Evolutionary conservation across 2,329 filamentous ascomycete genomes (phyloP).

Genomic region (Emydomyces testavorans): DNA sequence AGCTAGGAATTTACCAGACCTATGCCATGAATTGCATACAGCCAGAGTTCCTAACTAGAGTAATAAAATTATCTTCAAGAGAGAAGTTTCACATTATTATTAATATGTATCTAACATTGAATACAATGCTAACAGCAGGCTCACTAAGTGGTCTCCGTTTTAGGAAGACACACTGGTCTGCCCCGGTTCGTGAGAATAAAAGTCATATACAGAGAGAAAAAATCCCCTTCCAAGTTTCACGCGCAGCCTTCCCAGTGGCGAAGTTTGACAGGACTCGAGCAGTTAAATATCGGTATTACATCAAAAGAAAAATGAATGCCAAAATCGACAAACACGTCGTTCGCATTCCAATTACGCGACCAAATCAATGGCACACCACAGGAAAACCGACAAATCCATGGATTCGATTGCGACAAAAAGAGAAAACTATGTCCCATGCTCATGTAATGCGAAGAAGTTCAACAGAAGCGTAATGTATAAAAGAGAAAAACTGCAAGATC

Average conservation of each 20-base stretch:
- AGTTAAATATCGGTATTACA: background rate
- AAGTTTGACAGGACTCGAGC: background rate
- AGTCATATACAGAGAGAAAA: background rate
- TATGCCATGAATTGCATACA: too few species aligned
- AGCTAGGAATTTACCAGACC: too few species aligned
- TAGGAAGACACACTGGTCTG: background rate
- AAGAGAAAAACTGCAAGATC: background rate
- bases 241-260: background rate
- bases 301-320: background rate
- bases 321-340: background rate
- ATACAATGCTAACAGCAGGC: background rate
- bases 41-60: too few species aligned
- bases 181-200: background rate
- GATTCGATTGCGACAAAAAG: background rate
- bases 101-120: background rate
- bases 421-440: background rate
- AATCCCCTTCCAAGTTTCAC: slow-evolving; percentile 2
- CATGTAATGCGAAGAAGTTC: background rate
- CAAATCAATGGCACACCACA: background rate
- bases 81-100: slow-evolving; percentile 1
- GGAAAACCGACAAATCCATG: background rate
- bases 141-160: background rate
- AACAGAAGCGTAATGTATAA: background rate
- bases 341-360: background rate
- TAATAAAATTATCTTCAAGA: background rate